Percentiles rank a stretch among this genome's conserved stretches.
These are phyloP conservation scores for Kwoniella pini DNA, from an alignment of 768 basidiomycete genomes.

Conservation along the genomic window DNA sequence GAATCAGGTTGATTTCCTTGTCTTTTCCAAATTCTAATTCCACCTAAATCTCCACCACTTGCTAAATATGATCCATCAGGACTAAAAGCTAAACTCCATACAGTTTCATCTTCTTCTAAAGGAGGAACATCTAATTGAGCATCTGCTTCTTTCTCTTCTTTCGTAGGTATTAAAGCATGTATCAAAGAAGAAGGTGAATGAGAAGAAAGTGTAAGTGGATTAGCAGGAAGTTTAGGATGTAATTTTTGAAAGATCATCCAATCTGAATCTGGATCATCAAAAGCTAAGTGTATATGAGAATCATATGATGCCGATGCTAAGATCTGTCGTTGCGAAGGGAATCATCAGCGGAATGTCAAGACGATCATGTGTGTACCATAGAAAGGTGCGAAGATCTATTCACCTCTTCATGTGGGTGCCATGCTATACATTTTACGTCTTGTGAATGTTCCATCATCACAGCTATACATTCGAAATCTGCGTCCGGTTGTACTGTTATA, in stretches of 20 bases:
- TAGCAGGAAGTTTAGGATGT: constrained; percentile 40
- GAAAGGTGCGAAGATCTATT: constrained; percentile 18
- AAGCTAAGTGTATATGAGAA: constrained; percentile 88
- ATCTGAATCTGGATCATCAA: constrained; percentile 90
- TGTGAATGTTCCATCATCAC: constrained; percentile 97
- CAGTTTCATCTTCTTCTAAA: constrained; percentile 62
- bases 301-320: constrained; percentile 97
- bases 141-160: constrained; percentile 24
- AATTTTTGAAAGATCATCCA: constrained; percentile 87
- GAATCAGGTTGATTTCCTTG: constrained; percentile 40
- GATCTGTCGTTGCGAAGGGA: constrained; percentile 62
- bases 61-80: constrained; percentile 79
- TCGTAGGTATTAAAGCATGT: constrained; percentile 18
- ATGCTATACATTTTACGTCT: constrained; percentile 91
- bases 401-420: constrained; percentile 96
- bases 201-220: constrained; percentile 24
- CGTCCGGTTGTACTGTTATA: constrained; percentile 78
- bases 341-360: neutral
- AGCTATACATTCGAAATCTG: constrained; percentile 90
- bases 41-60: constrained; percentile 80
- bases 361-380: too few relatives aligned
- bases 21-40: constrained; percentile 81
- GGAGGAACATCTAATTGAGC: constrained; percentile 42
- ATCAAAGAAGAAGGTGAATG: constrained; percentile 15
- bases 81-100: constrained; percentile 84